Conservation (phyloP, 2,329 filamentous ascomycete genomes). For the Harringtonia lauricola region DNA sequence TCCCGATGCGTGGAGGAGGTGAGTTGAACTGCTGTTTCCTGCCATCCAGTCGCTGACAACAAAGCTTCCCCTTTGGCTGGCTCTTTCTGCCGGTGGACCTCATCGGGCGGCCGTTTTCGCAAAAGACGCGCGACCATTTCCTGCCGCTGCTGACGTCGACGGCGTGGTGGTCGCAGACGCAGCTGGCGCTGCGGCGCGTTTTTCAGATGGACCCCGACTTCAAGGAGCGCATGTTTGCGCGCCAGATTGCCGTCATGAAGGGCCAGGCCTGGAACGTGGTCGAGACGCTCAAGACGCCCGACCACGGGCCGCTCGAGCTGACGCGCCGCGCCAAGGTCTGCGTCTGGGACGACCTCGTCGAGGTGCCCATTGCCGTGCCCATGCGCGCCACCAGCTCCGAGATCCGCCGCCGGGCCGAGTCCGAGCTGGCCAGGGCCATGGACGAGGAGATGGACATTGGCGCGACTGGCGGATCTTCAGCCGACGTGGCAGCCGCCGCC, state of each 20-base stretch:
- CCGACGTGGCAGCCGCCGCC: constrained; percentile 13
- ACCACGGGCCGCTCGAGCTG: constrained; percentile 85
- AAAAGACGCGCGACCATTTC: constrained; percentile 88
- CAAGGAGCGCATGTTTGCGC: constrained; percentile 97
- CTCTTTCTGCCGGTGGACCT: constrained; percentile 93
- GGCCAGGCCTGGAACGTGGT: constrained; percentile 99
- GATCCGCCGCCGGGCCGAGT: constrained; percentile 48
- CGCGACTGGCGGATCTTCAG: constrained; percentile 14
- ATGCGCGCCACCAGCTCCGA: constrained; percentile 80
- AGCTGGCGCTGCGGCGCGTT: constrained; percentile 70
- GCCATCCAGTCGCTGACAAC: too few relatives aligned
- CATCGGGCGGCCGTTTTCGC: constrained; percentile 91
- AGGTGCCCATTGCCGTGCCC: constrained; percentile 88
- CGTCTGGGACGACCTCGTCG: constrained; percentile 96
- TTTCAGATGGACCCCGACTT: constrained; percentile 93
- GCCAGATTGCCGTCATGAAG: constrained; percentile 98
- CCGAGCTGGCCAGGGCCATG: constrained; percentile 24
- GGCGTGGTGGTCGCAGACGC: constrained; percentile 94
- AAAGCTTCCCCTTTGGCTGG: constrained; percentile 98
- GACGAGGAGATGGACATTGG: constrained; percentile 93
- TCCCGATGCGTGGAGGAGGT: constrained; percentile 72
- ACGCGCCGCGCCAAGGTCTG: constrained; percentile 84
- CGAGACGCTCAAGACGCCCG: constrained; percentile 83
- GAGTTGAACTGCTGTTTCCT: constrained; percentile 9
- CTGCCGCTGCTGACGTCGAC: constrained; percentile 91